Conservation (phyloP, 106 monocot species). For the Apostasia shenzhenica region DNA sequence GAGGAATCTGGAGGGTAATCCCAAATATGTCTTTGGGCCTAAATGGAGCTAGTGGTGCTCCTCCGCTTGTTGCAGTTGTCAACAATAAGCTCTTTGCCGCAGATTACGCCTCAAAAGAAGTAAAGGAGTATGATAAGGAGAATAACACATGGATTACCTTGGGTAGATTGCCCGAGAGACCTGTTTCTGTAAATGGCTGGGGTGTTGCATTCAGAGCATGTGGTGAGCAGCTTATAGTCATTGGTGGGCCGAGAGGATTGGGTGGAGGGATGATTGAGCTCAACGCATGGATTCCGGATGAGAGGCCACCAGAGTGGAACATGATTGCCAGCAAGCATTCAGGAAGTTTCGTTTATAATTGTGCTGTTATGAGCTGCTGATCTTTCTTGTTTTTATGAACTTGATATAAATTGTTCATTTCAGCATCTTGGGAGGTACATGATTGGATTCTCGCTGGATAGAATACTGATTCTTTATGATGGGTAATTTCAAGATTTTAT, state of each 20-base stretch:
- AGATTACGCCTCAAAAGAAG: slow-evolving; percentile 48
- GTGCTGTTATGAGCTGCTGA: slow-evolving; percentile 89
- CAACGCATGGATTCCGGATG: slow-evolving; percentile 45
- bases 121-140: slow-evolving; percentile 61
- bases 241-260: slow-evolving; percentile 35
- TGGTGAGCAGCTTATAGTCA: slow-evolving; percentile 44
- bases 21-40: slow-evolving; percentile 59
- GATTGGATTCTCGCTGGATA: too few species aligned
- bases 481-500: too few species aligned
- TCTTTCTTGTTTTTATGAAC: background rate
- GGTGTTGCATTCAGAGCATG: slow-evolving; percentile 76
- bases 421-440: too few species aligned
- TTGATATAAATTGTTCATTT: too few species aligned
- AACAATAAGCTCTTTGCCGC: slow-evolving; percentile 68
- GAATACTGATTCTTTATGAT: too few species aligned
- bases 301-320: slow-evolving; percentile 50
- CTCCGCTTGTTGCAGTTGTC: slow-evolving; percentile 81
- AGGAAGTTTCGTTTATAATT: slow-evolving; percentile 81
- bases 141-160: slow-evolving; percentile 49
- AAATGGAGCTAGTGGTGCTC: slow-evolving; percentile 47
- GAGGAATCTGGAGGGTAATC: slow-evolving; percentile 43
- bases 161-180: slow-evolving; percentile 55
- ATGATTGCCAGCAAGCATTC: slow-evolving; percentile 58
- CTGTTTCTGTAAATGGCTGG: slow-evolving; percentile 69
- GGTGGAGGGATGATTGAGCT: slow-evolving; percentile 47